A percentile compares a stretch with the other conserved stretches of the same genome.
phyloP scores from a whole-genome alignment of 192 early-diverging fungal genomes.

The Helicostylum pulchrum region DNA sequence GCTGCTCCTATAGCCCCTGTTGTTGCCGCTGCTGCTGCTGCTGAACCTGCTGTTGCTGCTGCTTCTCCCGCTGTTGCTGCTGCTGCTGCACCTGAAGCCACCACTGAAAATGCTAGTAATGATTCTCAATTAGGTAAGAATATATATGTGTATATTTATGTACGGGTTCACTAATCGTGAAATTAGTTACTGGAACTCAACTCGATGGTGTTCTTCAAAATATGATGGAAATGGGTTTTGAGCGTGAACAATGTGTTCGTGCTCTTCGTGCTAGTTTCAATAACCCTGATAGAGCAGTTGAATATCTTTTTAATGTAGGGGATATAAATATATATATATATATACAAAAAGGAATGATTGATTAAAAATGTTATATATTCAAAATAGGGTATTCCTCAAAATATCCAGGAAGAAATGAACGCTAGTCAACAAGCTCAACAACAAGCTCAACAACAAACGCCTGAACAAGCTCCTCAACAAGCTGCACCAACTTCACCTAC shows the following conservation, averaged over 20 bases:
- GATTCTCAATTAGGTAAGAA: conserved; percentile 23
- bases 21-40: conserved; percentile 32
- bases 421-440: not conserved
- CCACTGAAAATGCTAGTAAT: not conserved
- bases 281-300: conserved; percentile 95
- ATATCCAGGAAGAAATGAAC: conserved; percentile 45
- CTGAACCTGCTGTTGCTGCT: conserved; percentile 36
- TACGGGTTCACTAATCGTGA: not conserved
- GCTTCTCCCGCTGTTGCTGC: conserved; percentile 34
- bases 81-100: conserved; percentile 28
- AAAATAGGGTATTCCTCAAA: conserved; percentile 83
- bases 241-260: conserved; percentile 74
- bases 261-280: conserved; percentile 97
- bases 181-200: conserved; percentile 67
- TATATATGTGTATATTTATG: not conserved
- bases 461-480: not conserved
- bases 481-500: not conserved
- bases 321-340: too few species aligned
- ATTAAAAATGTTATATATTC: conserved; percentile 15
- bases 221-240: conserved; percentile 96
- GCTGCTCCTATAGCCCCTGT: conserved; percentile 42
- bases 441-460: conserved; percentile 4
- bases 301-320: conserved; percentile 93
- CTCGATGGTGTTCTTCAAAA: conserved; percentile 81
- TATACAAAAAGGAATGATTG: not conserved